A percentile compares a stretch with the other conserved stretches of the same genome.
These are phyloP conservation scores for Cryptosporidium ubiquitum DNA, from an alignment of 169 alveolate species.

Conservation along the genomic window DNA sequence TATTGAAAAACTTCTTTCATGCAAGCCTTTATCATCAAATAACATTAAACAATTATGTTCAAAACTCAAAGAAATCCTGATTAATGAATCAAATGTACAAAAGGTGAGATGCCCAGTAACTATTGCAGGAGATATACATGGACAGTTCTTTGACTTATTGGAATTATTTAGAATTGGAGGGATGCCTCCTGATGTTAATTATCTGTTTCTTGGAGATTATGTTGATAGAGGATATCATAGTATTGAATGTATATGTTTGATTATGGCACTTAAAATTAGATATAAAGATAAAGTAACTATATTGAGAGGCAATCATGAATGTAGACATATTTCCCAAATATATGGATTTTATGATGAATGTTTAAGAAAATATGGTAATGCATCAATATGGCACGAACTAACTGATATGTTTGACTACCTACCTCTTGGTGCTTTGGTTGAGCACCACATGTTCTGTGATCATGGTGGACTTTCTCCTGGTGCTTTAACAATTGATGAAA, in stretches of 20 bases:
- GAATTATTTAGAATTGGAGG: constrained; percentile 94
- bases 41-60: constrained; percentile 81
- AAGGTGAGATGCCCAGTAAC: constrained; percentile 92
- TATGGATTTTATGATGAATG: constrained; percentile 98
- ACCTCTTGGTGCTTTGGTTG: constrained; percentile 95
- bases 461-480: constrained; percentile 98
- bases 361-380: constrained; percentile 94
- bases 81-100: constrained; percentile 87
- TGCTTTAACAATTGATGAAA: constrained; percentile 92
- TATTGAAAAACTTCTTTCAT: constrained; percentile 77
- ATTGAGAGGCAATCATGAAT: constrained; percentile 96
- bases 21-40: constrained; percentile 81
- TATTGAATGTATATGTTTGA: constrained; percentile 92
- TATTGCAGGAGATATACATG: constrained; percentile 97
- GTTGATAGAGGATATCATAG: constrained; percentile 98
- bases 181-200: constrained; percentile 94
- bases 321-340: constrained; percentile 92
- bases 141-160: constrained; percentile 95
- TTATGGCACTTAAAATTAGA: constrained; percentile 92
- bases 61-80: constrained; percentile 86
- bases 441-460: constrained; percentile 92
- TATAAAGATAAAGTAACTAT: constrained; percentile 92
- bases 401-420: constrained; percentile 96
- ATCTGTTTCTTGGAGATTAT: constrained; percentile 97
- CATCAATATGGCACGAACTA: constrained; percentile 94